Evolutionary conservation across 768 basidiomycete genomes (phyloP).

Genomic region (Calocera cornea): DNA sequence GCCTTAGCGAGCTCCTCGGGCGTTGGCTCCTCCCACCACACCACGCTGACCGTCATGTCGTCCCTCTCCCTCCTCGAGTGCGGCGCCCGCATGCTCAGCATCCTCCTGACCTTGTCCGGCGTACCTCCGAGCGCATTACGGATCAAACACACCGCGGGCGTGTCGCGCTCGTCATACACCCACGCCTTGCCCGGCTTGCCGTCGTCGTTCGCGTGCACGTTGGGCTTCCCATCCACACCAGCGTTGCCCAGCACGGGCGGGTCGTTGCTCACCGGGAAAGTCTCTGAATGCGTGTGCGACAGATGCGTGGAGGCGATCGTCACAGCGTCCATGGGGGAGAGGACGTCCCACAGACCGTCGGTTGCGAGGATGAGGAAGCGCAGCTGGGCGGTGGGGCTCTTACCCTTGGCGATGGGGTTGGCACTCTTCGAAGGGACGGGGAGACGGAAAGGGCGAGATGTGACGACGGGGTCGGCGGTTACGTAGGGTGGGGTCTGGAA

Average conservation of each 20-base stretch:
- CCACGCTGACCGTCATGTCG: constrained; percentile 72
- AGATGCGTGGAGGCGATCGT: constrained; percentile 74
- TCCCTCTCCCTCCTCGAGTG: constrained; percentile 65
- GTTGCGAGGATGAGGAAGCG: constrained; percentile 84
- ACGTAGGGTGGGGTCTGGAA: constrained; percentile 92
- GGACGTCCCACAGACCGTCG: constrained; percentile 59
- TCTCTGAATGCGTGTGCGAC: constrained; percentile 42
- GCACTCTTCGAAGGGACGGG: constrained; percentile 14
- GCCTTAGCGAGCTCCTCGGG: constrained; percentile 26
- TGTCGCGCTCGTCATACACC: constrained; percentile 27
- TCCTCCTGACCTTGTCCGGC: constrained; percentile 48
- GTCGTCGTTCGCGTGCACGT: constrained; percentile 24
- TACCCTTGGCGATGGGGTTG: constrained; percentile 15
- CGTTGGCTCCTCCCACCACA: constrained; percentile 62
- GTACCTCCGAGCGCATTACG: constrained; percentile 85
- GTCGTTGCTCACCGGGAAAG: constrained; percentile 37
- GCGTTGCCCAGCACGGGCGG: constrained; percentile 33
- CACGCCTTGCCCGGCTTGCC: constrained; percentile 28
- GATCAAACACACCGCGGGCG: constrained; percentile 69
- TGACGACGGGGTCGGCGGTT: constrained; percentile 67
- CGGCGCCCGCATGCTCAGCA: constrained; percentile 74
- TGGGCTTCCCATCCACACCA: constrained; percentile 53
- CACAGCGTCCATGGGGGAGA: constrained; percentile 71
- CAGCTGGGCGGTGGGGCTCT: constrained; percentile 21
- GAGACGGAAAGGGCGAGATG: constrained; percentile 47